phyloP scores from a whole-genome alignment of 768 basidiomycete species.

The Kwoniella bestiolae region DNA sequence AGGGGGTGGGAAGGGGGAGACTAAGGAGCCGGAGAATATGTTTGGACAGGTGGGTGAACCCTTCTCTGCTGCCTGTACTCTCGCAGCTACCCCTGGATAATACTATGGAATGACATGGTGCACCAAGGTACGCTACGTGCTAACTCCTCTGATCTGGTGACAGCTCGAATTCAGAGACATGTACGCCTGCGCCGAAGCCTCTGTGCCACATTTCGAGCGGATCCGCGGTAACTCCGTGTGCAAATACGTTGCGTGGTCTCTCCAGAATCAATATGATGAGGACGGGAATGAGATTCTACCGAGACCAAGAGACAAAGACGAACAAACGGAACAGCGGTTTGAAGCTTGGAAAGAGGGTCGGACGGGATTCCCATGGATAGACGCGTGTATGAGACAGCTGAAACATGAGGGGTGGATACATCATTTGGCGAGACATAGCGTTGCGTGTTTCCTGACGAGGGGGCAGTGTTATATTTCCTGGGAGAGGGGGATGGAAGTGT shows the following conservation, averaged over 20 bases:
- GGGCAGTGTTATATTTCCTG: conserved; percentile 59
- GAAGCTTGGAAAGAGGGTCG: conserved; percentile 51
- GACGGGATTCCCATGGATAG: conserved; percentile 59
- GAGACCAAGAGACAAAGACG: conserved; percentile 43
- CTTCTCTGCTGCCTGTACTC: too few relatives aligned
- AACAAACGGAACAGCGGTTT: conserved; percentile 48
- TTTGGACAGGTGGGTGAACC: conserved; percentile 54
- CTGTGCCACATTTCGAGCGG: conserved; percentile 53
- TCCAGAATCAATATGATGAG: conserved; percentile 57
- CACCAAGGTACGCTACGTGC: too few relatives aligned
- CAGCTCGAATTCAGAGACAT: conserved; percentile 57
- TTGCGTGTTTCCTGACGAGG: conserved; percentile 59
- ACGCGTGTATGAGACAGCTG: conserved; percentile 58
- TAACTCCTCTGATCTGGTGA: not conserved
- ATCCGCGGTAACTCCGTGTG: conserved; percentile 57
- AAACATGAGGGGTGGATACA: conserved; percentile 59
- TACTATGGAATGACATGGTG: too few relatives aligned
- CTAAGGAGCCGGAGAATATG: conserved; percentile 57
- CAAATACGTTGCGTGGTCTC: conserved; percentile 56
- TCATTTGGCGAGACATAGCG: conserved; percentile 57
- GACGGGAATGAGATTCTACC: conserved; percentile 52
- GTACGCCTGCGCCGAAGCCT: conserved; percentile 57
- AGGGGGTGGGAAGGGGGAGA: conserved; percentile 40
- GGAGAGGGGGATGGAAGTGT: conserved; percentile 60
- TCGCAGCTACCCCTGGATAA: too few relatives aligned